Conservation (phyloP, 2,329 filamentous ascomycete species). For the Lachnellula cervina region DNA sequence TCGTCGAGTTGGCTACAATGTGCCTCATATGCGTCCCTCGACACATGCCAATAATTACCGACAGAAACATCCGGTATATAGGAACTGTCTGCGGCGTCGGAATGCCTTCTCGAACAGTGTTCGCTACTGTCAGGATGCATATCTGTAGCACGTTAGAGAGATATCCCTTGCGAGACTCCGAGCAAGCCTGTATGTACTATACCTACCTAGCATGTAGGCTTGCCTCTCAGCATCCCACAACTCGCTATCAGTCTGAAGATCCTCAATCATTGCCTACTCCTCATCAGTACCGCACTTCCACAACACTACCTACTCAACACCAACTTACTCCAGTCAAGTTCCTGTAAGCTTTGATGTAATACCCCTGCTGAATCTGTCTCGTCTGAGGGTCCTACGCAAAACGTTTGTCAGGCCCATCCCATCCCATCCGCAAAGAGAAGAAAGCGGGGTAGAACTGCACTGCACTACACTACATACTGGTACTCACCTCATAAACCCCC, state of each 20-base stretch:
- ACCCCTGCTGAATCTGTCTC: conserved; percentile 60
- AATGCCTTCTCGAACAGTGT: background rate
- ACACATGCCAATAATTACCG: background rate
- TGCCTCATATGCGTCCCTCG: background rate
- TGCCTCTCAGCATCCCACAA: conserved; percentile 36
- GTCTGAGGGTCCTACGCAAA: conserved; percentile 44
- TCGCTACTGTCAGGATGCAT: background rate
- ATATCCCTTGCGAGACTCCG: background rate
- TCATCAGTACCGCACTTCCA: background rate
- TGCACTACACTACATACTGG: no score
- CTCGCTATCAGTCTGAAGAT: conserved; percentile 43
- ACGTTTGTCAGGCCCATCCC: no score
- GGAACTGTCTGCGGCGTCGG: no score
- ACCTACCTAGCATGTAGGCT: background rate
- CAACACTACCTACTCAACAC: background rate
- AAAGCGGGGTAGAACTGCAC: background rate
- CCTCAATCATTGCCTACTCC: conserved; percentile 44
- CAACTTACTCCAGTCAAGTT: conserved; percentile 35
- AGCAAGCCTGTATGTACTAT: background rate
- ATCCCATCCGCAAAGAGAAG: background rate
- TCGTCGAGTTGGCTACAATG: background rate
- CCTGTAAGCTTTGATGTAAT: conserved; percentile 70
- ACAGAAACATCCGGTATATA: background rate
- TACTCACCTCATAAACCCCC: background rate
- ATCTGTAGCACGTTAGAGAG: background rate